Evolutionary conservation across 116 monocot genomes (phyloP), one percentile per base, ranked within the genome.

Genomic region (Dioscorea cayenensis): DNA sequence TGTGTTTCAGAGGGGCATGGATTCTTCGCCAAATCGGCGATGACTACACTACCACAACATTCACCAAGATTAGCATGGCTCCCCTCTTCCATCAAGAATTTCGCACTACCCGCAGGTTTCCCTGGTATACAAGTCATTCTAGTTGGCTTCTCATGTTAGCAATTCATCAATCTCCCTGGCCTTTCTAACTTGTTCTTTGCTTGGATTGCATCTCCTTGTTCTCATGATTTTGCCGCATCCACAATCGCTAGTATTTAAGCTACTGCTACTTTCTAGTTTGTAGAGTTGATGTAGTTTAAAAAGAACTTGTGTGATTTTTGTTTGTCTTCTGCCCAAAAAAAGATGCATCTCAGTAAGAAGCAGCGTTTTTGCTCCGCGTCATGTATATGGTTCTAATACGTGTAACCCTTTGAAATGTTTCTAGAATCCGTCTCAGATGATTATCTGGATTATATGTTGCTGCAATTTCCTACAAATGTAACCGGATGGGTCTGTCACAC

Each of bases 401-500:
- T 51, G 25, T 7, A 7, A 51, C 25, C 25, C 12, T 43, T 43
- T 49, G 69, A 17, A 6, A 55, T 51, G 25, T 23, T 66, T 82
- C 20, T 80, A 96, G 95, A 55, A 75, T 92, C 95, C 21, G 95
- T 96, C 21, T 96, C 95, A 68, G 92, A 92, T 74, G 95, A 96
- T 86, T 96, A 96, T 70, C 77, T 96, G 78, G 87, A 86, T 43
- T 96, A 96, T 75, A 92, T 92, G 92, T 71, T 92, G 58, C 75
- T 92, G 72, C 95, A 96, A 63, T 92, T 96, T 59, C 92, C 92
- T 4, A 96, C 95, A 63, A 96, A 96, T 87, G 77, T 96, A 37
- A 92, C 95, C 63, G 95, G 95, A 71, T 96, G 95, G 95, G 67
- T 92, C 51, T 96, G 95, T 69, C 87, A 92, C 67, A 82, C 92